Percentiles rank a stretch among this genome's conserved stretches.
Conservation (phyloP, 208 protist species). For the Wallacemonas sp. region DNA sequence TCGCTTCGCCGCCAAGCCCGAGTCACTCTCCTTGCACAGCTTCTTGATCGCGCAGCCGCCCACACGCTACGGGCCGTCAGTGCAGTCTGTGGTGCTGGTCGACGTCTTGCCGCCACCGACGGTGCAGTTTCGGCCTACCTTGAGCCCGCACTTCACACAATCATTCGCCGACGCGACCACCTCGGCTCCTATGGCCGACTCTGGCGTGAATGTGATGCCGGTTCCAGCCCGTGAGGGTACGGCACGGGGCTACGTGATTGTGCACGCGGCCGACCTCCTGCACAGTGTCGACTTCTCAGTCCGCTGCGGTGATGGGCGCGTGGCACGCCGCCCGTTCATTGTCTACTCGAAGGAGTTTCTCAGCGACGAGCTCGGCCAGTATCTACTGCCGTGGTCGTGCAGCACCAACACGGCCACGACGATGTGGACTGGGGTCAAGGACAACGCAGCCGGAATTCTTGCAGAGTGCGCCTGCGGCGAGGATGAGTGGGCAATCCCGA, state of each 20-base stretch:
- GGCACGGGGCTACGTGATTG: background rate
- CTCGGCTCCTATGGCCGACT: too few relatives aligned
- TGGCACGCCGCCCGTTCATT: background rate
- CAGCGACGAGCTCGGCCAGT: background rate
- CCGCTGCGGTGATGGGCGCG: background rate
- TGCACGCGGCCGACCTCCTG: background rate
- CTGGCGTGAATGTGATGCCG: background rate
- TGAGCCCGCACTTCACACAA: too few relatives aligned
- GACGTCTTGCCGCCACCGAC: conserved; percentile 6
- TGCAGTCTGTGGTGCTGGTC: conserved; percentile 7
- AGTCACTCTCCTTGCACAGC: conserved; percentile 13
- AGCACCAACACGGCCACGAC: background rate
- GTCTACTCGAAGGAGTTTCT: conserved; percentile 12
- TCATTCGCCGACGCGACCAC: too few relatives aligned
- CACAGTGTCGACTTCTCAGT: conserved; percentile 4
- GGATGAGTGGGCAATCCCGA: background rate
- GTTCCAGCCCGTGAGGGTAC: background rate
- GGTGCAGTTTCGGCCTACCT: background rate
- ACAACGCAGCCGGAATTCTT: background rate
- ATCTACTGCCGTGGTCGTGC: background rate
- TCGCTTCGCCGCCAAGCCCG: conserved; percentile 6
- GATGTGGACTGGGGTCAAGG: background rate
- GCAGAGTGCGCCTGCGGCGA: background rate
- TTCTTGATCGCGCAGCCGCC: conserved; percentile 14
- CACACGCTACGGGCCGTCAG: conserved; percentile 13